Percentiles rank a stretch among this genome's conserved stretches.
Evolutionary conservation across 2,329 filamentous ascomycete genomes (phyloP).

Genomic region (Sporothrix brunneoviolacea): DNA sequence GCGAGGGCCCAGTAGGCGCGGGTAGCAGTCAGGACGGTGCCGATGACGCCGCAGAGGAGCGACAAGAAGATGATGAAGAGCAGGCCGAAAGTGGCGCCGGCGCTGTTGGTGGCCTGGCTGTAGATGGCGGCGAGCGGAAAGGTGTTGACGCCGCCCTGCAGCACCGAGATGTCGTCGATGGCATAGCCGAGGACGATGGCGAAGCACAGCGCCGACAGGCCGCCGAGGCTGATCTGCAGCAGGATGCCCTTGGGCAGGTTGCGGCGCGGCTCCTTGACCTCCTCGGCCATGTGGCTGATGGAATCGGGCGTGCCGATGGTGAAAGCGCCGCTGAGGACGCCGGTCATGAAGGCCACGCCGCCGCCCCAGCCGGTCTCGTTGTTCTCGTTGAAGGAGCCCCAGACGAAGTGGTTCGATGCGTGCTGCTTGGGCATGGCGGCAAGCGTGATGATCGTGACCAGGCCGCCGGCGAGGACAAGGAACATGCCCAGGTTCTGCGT

Average conservation of each 20-base stretch:
- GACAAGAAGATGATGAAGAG: slow-evolving; percentile 50
- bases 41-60: slow-evolving; percentile 38
- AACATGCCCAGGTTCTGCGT: slow-evolving; percentile 47
- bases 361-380: slow-evolving; percentile 47
- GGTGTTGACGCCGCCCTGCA: slow-evolving; percentile 43
- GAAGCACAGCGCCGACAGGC: slow-evolving; percentile 45
- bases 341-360: slow-evolving; percentile 58
- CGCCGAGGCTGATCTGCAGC: slow-evolving; percentile 40
- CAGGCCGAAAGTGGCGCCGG: slow-evolving; percentile 48
- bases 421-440: slow-evolving; percentile 46
- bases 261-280: slow-evolving; percentile 41
- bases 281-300: slow-evolving; percentile 56
- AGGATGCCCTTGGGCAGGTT: slow-evolving; percentile 47
- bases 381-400: slow-evolving; percentile 40
- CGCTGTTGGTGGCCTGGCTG: slow-evolving; percentile 44
- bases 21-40: slow-evolving; percentile 43
- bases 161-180: slow-evolving; percentile 47
- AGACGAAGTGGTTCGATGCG: slow-evolving; percentile 47
- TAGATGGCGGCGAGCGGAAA: slow-evolving; percentile 61
- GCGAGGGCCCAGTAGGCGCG: slow-evolving; percentile 46
- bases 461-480: slow-evolving; percentile 45
- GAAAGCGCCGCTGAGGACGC: slow-evolving; percentile 61
- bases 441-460: slow-evolving; percentile 47
- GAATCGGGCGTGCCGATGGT: slow-evolving; percentile 58
- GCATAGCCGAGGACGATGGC: slow-evolving; percentile 46